phyloP scores from a whole-genome alignment of 179 eudicot genomes.

The Silene coronaria region DNA sequence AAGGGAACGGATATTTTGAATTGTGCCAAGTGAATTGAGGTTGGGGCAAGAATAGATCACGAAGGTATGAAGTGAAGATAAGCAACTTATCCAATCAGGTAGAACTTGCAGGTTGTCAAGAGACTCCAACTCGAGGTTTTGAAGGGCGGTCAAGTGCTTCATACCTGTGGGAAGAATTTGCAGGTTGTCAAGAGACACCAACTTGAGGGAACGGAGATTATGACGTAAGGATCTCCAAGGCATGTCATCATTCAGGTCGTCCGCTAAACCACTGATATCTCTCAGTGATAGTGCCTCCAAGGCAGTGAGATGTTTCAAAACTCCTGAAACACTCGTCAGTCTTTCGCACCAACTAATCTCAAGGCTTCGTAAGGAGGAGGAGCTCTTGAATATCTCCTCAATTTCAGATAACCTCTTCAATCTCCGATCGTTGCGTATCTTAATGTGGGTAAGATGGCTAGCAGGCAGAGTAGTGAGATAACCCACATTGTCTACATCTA shows the following conservation, averaged over 20 bases:
- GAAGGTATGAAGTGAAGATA: conserved; percentile 2
- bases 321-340: too few relatives aligned
- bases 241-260: background rate
- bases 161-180: background rate
- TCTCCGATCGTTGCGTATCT: too few relatives aligned
- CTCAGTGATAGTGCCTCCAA: too few relatives aligned
- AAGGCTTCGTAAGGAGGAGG: too few relatives aligned
- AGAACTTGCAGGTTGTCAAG: background rate
- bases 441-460: too few relatives aligned
- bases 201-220: background rate
- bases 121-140: background rate
- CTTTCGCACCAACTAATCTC: too few relatives aligned
- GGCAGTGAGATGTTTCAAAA: too few relatives aligned
- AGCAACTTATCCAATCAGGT: conserved; percentile 8
- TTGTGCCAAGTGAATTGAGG: conserved; percentile 1
- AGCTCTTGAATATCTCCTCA: background rate
- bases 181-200: background rate
- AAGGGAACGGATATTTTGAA: conserved; percentile 6
- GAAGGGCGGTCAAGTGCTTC: background rate
- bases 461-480: too few relatives aligned
- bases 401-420: background rate
- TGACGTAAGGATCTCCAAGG: conserved; percentile 9
- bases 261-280: too few relatives aligned
- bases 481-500: too few relatives aligned
- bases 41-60: background rate